A percentile compares a stretch with the other conserved stretches of the same genome.
These are phyloP conservation scores for Parmelia sp. DNA, from an alignment of 495 filamentous ascomycete genomes.

Conservation along the genomic window DNA sequence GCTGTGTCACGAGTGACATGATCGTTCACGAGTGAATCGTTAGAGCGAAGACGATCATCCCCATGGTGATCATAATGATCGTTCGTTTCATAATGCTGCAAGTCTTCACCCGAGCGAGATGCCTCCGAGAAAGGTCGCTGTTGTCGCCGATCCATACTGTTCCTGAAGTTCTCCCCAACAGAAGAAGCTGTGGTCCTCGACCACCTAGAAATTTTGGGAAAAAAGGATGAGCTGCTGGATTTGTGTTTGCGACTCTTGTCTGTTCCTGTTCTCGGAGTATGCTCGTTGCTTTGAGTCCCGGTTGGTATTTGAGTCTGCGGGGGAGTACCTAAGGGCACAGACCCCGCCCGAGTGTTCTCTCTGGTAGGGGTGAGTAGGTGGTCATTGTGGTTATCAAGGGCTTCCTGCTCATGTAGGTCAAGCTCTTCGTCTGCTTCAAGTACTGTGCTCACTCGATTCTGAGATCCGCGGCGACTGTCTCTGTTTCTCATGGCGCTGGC, in stretches of 20 bases:
- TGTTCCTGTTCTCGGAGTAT: conserved; percentile 61
- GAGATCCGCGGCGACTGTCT: conserved; percentile 57
- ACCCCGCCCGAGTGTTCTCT: conserved; percentile 47
- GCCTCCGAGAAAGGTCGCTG: conserved; percentile 49
- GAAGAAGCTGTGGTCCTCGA: conserved; percentile 90
- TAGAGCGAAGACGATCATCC: conserved; percentile 66
- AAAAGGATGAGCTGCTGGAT: conserved; percentile 79
- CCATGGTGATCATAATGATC: conserved; percentile 59
- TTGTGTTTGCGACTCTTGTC: conserved; percentile 86
- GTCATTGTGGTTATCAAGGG: conserved; percentile 41
- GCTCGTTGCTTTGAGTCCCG: conserved; percentile 60
- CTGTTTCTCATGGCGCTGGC: conserved; percentile 50
- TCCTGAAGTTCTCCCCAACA: conserved; percentile 49
- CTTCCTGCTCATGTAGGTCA: conserved; percentile 46
- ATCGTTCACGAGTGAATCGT: conserved; percentile 49
- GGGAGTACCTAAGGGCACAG: conserved; percentile 64
- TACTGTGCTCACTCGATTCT: conserved; percentile 81
- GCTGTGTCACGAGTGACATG: conserved; percentile 31
- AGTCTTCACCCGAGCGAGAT: conserved; percentile 67
- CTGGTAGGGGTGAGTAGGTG: conserved; percentile 39
- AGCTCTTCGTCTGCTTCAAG: conserved; percentile 70
- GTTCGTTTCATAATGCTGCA: conserved; percentile 58
- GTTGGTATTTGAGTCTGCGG: conserved; percentile 55
- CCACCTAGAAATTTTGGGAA: conserved; percentile 93
- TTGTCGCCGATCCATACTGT: conserved; percentile 38